Evolutionary conservation across 176 grass and related monocot genomes (phyloP).

Genomic region (Pontederia crassipes): DNA sequence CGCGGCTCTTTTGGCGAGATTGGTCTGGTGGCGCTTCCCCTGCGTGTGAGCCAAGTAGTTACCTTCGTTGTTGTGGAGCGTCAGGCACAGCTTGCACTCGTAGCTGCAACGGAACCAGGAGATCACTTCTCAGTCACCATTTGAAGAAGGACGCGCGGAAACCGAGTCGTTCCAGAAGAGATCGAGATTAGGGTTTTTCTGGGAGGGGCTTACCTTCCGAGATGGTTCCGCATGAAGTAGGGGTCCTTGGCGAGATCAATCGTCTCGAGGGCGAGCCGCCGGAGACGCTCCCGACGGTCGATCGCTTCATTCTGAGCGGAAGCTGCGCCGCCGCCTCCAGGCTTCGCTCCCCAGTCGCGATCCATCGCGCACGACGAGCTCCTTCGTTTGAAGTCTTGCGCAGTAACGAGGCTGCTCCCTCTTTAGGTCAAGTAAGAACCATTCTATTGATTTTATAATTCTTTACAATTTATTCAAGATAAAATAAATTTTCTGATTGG

Average conservation of each 20-base stretch:
- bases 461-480: too few relatives aligned
- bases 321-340: slow-evolving; percentile 83
- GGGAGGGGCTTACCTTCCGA: slow-evolving; percentile 45
- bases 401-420: too few relatives aligned
- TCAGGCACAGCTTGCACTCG: slow-evolving; percentile 91
- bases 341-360: slow-evolving; percentile 93
- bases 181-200: slow-evolving; percentile 15
- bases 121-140: not conserved
- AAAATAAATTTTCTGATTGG: too few relatives aligned
- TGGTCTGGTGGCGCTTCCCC: slow-evolving; percentile 96
- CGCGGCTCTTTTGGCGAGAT: slow-evolving; percentile 90
- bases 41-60: slow-evolving; percentile 96
- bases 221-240: slow-evolving; percentile 99
- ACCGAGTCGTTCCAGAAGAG: slow-evolving; percentile 1
- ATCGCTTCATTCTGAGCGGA: slow-evolving; percentile 90
- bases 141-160: slow-evolving; percentile 6
- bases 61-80: slow-evolving; percentile 97
- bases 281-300: slow-evolving; percentile 88
- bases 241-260: slow-evolving; percentile 99
- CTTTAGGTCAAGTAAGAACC: too few relatives aligned
- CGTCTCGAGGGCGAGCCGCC: slow-evolving; percentile 87
- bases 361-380: slow-evolving; percentile 34
- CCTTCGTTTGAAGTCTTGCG: too few relatives aligned
- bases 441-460: too few relatives aligned
- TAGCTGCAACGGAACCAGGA: slow-evolving; percentile 35